phyloP scores from a whole-genome alignment of 1,284 basidiomycete genomes.

The Kwoniella shivajii region DNA sequence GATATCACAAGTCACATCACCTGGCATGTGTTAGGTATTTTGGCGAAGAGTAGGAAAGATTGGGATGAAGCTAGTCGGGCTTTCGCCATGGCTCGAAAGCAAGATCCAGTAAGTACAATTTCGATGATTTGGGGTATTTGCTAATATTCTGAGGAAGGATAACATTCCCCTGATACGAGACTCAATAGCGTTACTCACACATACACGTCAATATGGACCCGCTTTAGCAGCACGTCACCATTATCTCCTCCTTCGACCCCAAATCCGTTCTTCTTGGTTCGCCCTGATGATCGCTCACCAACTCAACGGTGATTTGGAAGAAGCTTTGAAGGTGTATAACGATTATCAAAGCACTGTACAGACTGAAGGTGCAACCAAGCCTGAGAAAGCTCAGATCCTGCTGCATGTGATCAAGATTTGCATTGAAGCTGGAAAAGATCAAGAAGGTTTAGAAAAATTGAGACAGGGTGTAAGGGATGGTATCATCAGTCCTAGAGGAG shows the following conservation, averaged over 20 bases:
- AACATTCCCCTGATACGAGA: constrained; percentile 93
- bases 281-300: constrained; percentile 86
- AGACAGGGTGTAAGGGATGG: constrained; percentile 67
- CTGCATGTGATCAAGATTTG: constrained; percentile 80
- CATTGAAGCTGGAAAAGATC: constrained; percentile 66
- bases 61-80: constrained; percentile 60
- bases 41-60: constrained; percentile 68
- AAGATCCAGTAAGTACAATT: constrained; percentile 72
- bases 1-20: constrained; percentile 93
- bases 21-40: constrained; percentile 97
- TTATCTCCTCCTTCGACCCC: constrained; percentile 78
- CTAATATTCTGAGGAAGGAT: constrained; percentile 61
- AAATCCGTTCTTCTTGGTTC: constrained; percentile 86
- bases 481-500: constrained; percentile 69
- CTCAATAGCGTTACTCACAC: constrained; percentile 84
- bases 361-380: constrained; percentile 60
- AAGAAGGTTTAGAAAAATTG: constrained; percentile 62
- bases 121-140: neutral
- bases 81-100: constrained; percentile 69
- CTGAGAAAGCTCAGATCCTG: constrained; percentile 80
- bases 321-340: constrained; percentile 74
- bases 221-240: constrained; percentile 82
- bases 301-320: constrained; percentile 71
- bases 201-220: constrained; percentile 79
- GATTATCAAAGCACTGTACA: constrained; percentile 58